A percentile compares a stretch with the other conserved stretches of the same genome.
phyloP scores from a whole-genome alignment of 2,329 filamentous ascomycete species.

The Xylogone sp. region DNA sequence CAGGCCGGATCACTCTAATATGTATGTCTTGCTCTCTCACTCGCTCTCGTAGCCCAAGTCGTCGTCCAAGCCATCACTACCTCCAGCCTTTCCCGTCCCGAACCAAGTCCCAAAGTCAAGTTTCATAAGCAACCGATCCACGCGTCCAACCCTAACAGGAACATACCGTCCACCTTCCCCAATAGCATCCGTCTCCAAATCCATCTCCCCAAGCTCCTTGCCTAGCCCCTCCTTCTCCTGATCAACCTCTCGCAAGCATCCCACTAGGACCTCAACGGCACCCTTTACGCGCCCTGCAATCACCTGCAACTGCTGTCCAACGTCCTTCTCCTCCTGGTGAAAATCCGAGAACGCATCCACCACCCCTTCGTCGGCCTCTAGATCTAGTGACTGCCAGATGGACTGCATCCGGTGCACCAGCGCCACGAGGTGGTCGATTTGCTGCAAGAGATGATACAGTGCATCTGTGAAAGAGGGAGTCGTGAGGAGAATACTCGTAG shows the following conservation, averaged over 20 bases:
- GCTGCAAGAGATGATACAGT: constrained; percentile 63
- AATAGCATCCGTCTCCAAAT: constrained; percentile 10
- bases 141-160: constrained; percentile 69
- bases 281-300: constrained; percentile 62
- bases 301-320: constrained; percentile 59
- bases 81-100: constrained; percentile 13
- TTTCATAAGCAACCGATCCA: constrained; percentile 88
- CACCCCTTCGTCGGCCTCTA: constrained; percentile 78
- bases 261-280: constrained; percentile 60
- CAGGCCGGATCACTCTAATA: no score
- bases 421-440: constrained; percentile 78
- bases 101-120: constrained; percentile 53
- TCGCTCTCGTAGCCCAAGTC: constrained; percentile 3
- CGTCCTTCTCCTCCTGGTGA: constrained; percentile 66
- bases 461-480: constrained; percentile 59
- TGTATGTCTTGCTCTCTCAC: neutral
- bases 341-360: constrained; percentile 72
- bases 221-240: constrained; percentile 26
- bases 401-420: constrained; percentile 71
- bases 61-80: constrained; percentile 10
- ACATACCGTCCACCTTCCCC: constrained; percentile 54
- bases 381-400: constrained; percentile 74
- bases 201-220: constrained; percentile 29
- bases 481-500: constrained; percentile 63
- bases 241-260: constrained; percentile 54